Percentiles rank a stretch among this genome's conserved stretches.
phyloP scores from a whole-genome alignment of 148 eudicot genomes.

The Salicornia ramosissima region DNA sequence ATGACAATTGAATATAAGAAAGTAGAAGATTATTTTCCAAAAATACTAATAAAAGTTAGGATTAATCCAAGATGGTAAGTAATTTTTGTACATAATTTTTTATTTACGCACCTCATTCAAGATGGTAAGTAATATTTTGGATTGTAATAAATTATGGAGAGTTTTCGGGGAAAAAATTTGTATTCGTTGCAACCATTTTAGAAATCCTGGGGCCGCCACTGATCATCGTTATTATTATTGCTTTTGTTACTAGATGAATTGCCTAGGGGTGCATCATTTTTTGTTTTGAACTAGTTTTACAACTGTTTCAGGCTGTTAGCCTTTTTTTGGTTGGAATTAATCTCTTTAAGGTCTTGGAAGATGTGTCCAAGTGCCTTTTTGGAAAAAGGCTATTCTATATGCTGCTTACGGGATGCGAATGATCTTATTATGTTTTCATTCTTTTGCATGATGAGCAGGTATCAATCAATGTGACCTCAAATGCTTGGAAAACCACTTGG shows the following conservation, averaged over 20 bases:
- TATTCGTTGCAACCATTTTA: no score
- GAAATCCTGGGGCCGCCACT: no score
- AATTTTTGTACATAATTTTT: no score
- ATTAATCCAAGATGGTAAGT: no score
- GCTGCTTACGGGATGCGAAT: background rate
- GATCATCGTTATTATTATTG: no score
- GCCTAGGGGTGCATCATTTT: background rate
- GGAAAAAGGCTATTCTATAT: background rate
- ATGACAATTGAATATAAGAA: no score
- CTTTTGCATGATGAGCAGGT: constrained; percentile 41
- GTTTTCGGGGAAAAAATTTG: no score
- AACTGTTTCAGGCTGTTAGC: background rate
- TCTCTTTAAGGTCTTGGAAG: background rate
- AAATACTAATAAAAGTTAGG: no score
- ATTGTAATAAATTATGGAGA: no score
- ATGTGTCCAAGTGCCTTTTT: background rate
- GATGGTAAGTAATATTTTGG: no score
- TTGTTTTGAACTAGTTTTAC: background rate
- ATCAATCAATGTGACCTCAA: constrained; percentile 38
- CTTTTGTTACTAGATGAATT: background rate
- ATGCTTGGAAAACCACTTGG: constrained; percentile 55
- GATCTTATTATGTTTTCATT: background rate
- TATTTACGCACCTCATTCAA: no score
- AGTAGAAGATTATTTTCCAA: no score
- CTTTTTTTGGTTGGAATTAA: background rate